Evolutionary conservation across 2,329 filamentous ascomycete genomes (phyloP), one percentile per base, ranked within the genome.

Genomic region (Penicillium fuscoglaucum): DNA sequence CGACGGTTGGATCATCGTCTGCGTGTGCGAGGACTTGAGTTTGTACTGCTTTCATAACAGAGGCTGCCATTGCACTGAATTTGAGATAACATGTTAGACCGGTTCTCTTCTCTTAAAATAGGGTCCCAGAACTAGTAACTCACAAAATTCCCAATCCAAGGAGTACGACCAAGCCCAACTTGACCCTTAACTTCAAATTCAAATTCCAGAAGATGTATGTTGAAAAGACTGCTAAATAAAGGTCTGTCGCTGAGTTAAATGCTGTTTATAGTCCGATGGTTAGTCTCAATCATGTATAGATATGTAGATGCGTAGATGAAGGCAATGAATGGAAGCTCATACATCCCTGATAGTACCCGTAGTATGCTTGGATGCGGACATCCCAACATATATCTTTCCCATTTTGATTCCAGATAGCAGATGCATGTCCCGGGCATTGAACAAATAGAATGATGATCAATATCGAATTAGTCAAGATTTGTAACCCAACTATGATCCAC

Each of bases 151-250:
- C 73, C 39, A 74, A 57, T 9, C 71, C 65, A 10, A 74, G 61
- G 1, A 74, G 60, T 24, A 57, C 35, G 1, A 71, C 64, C 41
- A 75, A 46, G 9, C 67, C 67, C 12, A 74, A 29, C 48, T 73
- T 75, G 33, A 73, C 67, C 13, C 61, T 57, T 12, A 65, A 21
- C n/a, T 65, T 64, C 44, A 76, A 35, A 13, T 74, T 72, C 31
- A 76, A 57, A 39, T 64, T 70, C 73, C 73, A 74, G 45, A 74
- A 70, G 21, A 73, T 64, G 21, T 54, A 66, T 4, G 67, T 68
- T 1, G 69, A 67, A 31, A 72, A 71, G 0, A 68, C 50, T 0
- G 69, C 67, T n/a, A 73, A 64, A n/a, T 68, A 71, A 10, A 74
- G 64, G 40, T 74, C 72, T 8, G 69, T 68, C 13, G 66, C 61